Conservation (phyloP, 2,329 filamentous ascomycete genomes). For the Fusarium pseudoanthophilum region DNA sequence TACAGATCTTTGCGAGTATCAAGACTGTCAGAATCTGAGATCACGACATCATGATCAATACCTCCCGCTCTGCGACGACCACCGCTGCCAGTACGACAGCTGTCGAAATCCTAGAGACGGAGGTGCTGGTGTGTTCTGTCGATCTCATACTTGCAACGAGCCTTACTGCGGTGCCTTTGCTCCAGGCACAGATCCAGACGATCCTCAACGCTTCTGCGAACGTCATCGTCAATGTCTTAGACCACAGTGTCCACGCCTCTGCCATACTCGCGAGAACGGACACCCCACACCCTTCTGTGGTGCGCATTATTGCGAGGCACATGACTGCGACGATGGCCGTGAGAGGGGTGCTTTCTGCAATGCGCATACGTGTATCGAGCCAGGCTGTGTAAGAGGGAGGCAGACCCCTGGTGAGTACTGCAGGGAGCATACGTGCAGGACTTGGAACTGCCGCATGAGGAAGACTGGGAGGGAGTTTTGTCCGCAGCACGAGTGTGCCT, state of each 20-base stretch:
- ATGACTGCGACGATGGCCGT: conserved; percentile 42
- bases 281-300: conserved; percentile 42
- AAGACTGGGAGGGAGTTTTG: conserved; percentile 39
- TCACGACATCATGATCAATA: conserved; percentile 32
- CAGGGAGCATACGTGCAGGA: conserved; percentile 43
- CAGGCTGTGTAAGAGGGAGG: conserved; percentile 38
- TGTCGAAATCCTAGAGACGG: conserved; percentile 36
- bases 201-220: conserved; percentile 43
- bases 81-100: conserved; percentile 42
- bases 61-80: conserved; percentile 43
- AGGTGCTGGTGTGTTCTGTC: conserved; percentile 39
- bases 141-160: conserved; percentile 44
- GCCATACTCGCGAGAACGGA: conserved; percentile 44
- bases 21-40: conserved; percentile 39
- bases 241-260: conserved; percentile 39
- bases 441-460: conserved; percentile 36
- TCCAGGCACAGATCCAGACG: conserved; percentile 23
- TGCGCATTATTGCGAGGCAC: conserved; percentile 45
- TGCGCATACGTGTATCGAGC: conserved; percentile 45
- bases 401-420: conserved; percentile 32
- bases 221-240: conserved; percentile 44
- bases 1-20: conserved; percentile 45
- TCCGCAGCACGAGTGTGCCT: conserved; percentile 42
- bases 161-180: conserved; percentile 41
- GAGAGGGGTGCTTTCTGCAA: conserved; percentile 37